These are phyloP conservation scores for Panicum virgatum DNA, from an alignment of 202 grass and related monocot species.

Conservation along the genomic window DNA sequence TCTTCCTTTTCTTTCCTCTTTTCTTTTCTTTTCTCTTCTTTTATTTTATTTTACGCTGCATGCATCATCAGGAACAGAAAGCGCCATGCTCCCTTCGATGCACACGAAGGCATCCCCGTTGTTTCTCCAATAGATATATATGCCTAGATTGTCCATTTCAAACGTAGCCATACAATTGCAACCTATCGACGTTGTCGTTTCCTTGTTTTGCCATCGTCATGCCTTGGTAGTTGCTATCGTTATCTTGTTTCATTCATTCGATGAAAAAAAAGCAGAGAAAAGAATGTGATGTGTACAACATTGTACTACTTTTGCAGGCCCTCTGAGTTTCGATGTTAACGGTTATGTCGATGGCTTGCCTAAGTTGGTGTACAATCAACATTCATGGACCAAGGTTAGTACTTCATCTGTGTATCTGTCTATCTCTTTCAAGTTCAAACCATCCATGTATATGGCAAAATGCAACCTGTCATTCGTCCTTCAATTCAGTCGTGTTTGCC, in stretches of 20 bases:
- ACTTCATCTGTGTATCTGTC: background rate
- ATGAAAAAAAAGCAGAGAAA: background rate
- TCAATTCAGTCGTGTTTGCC: background rate
- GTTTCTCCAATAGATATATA: background rate
- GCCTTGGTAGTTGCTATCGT: background rate
- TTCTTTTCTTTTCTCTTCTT: background rate
- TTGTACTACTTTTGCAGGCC: slow-evolving; percentile 41
- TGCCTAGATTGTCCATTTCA: background rate
- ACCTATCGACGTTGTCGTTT: background rate
- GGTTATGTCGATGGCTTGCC: slow-evolving; percentile 48
- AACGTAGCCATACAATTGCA: background rate
- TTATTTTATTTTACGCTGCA: background rate
- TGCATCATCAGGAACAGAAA: no score
- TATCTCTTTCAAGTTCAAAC: background rate
- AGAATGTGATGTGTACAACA: background rate
- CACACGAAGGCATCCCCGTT: background rate
- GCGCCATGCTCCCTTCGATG: background rate
- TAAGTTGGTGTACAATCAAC: slow-evolving; percentile 38
- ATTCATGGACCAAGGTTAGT: slow-evolving; percentile 68
- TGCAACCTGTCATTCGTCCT: background rate
- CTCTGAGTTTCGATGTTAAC: slow-evolving; percentile 49
- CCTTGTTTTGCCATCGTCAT: background rate
- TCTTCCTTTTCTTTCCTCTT: background rate
- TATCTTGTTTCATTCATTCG: background rate
- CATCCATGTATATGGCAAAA: background rate